Evolutionary conservation across 1,284 basidiomycete species (phyloP), one percentile per base, ranked within the genome.

Genomic region (Trichosporon faecale): DNA sequence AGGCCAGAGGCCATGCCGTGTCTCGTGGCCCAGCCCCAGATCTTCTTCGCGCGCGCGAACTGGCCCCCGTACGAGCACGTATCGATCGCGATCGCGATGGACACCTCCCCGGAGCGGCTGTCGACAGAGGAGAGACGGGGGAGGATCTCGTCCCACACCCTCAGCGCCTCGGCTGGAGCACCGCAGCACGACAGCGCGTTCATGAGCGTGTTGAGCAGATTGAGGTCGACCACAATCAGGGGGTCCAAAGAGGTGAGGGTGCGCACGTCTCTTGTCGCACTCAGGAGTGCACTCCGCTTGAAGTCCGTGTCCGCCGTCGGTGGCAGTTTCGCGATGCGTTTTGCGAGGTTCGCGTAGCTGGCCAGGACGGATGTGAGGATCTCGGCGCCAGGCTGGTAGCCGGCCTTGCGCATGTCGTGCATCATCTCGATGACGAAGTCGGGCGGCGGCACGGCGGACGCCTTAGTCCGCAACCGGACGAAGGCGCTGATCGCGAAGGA

Each of bases 31-130:
- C 86, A 86, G 14, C 78, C 73, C 79, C 87, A 87, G 40, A 90
- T 87, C 66, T 85, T 84, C 65, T 83, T 82, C 0, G 89, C 90
- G n/a, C 86, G 81, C 21, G 83, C 82, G 74, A 85, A 79, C 25
- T 87, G 84, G 8, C 86, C 85, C 6, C 89, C 86, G 74, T 86
- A 88, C 0, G 91, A 91, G 75, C 92, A 95, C 0, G 91, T 89
- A 77, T 97, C 94, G 60, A 97, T 84, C 68, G 95, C 89, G 81
- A 95, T 91, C 78, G 89, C 91, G 65, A 98, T 86, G 70, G 89
- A 89, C 7, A 68, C 65, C 75, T 72, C 88, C 87, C 65, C 84
- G 83, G 31, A 65, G 16, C 72, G 86, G 12, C 68, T 57, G 6
- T 52, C 18, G 0, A 64, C 61, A 3, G 14, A 57, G 21, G 52